Base-by-base conservation (phyloP, 1,284 basidiomycete genomes). In the Calocybe gambosa region DNA sequence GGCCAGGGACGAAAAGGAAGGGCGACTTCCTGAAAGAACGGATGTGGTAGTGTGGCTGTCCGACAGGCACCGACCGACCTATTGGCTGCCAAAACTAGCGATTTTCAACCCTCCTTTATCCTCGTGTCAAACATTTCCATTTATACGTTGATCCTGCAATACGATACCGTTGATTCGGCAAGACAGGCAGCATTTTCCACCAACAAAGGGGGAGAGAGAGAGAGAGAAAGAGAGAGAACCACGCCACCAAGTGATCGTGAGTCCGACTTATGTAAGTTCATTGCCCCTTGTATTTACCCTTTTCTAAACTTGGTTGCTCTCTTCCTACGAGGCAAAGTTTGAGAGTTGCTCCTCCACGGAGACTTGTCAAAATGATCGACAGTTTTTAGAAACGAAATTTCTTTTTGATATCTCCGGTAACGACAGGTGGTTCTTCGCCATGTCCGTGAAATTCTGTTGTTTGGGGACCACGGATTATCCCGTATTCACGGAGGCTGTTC, bases 401-500 rank as follows among this genome's bases (percentile, higher is more conserved):
- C 35, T 12, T 31, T 18, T 16, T 46, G 43, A 52, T 50, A 46
- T 39, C 45, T 46, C 56, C 56, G 52, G 51, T 46, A 42, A 49
- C 33, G 41, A 49, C 58, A 61, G 56, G n/a, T n/a, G 54, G 25
- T 9, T 55, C 50, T 52, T 35, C 46, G 50, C 55, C 60, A 61
- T 60, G 60, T 57, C 58, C 53, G 53, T 45, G 42, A 48, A 35
- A 45, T 51, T 54, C 58, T 60, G 53, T 59, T 39, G 29, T 45
- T 51, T 53, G 49, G 48, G 33, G 26, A n/a, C n/a, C n/a, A 19
- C 23, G 28, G 16, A 45, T 51, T 46, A 45, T 37, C 58, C 58
- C 51, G 47, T 55, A 58, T 54, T 60, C 55, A 56, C 62, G 62
- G 63, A 62, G 64, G 65, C 65, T 66, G 64, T 65, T 58, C 60